These are phyloP conservation scores for Pisolithus sp. DNA, from an alignment of 768 basidiomycete species.

Conservation along the genomic window DNA sequence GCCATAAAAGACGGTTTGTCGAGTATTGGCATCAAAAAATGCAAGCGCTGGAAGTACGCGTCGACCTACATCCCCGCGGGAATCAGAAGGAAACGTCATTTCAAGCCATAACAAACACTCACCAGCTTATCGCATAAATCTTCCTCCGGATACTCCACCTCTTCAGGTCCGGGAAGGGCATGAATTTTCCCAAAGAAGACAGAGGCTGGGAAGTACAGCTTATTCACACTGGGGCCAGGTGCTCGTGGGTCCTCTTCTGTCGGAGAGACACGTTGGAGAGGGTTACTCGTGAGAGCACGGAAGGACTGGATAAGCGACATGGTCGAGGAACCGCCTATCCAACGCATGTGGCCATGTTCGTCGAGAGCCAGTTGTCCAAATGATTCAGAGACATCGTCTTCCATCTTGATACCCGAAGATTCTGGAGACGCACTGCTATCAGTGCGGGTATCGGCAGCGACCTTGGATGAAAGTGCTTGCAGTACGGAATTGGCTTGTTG, in stretches of 20 bases:
- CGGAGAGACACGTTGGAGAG: slow-evolving; percentile 71
- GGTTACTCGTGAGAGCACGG: slow-evolving; percentile 65
- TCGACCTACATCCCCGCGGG: slow-evolving; percentile 50
- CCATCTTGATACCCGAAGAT: slow-evolving; percentile 30
- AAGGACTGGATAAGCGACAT: slow-evolving; percentile 91
- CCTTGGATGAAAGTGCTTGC: slow-evolving; percentile 33
- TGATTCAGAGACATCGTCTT: slow-evolving; percentile 76
- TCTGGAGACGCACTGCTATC: slow-evolving; percentile 28
- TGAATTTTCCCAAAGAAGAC: slow-evolving; percentile 83
- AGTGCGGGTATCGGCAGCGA: slow-evolving; percentile 30
- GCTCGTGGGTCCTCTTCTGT: slow-evolving; percentile 79
- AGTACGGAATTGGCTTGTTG: slow-evolving; percentile 24
- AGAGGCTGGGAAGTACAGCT: slow-evolving; percentile 81
- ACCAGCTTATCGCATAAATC: slow-evolving; percentile 86
- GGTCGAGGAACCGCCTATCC: slow-evolving; percentile 88
- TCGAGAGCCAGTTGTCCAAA: slow-evolving; percentile 85
- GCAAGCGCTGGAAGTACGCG: slow-evolving; percentile 81
- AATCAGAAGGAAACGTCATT: slow-evolving; percentile 15
- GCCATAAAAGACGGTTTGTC: slow-evolving; percentile 79
- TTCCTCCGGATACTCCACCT: slow-evolving; percentile 81
- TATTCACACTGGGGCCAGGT: slow-evolving; percentile 74
- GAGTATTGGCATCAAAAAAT: slow-evolving; percentile 83
- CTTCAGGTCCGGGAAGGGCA: slow-evolving; percentile 76
- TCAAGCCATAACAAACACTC: slow-evolving; percentile 25
- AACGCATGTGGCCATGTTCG: slow-evolving; percentile 85